Base-by-base conservation (phyloP, 2,329 filamentous ascomycete genomes). In the Akanthomyces muscarius region DNA sequence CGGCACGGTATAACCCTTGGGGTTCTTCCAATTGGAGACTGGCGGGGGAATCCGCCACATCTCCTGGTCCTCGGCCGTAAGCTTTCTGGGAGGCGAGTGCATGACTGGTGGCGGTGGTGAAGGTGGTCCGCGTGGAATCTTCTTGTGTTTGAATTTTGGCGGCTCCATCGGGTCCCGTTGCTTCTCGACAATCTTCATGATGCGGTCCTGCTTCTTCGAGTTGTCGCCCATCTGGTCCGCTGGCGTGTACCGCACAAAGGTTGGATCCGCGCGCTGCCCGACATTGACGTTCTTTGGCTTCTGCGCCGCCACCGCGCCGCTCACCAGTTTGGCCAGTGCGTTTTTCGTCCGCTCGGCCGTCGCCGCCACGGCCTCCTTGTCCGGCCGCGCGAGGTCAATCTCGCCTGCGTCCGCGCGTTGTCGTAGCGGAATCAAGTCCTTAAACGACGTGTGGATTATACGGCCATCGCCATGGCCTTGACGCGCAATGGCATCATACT, bases 11-110 rank as follows among this genome's bases (percentile, higher is more conserved):
- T 97, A 99, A 70, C 95, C 95, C 79, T 98, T 98, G 1, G 94
- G 91, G 75, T 99, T 99, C 84, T 99, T 99, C 95, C 95, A 99
- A 76, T 98, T 98, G 23, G 91, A 96, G 2, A 99, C 89, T 0
- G 94, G 91, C 2, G 94, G 92, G 0, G 82, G 84, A 47, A 86
- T 97, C 71, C 89, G 92, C 95, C 95, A 99, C 64, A 91, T 91
- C 75, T 98, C 95, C 75, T 98, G 94, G 70, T 99, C 95, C 74
- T 97, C 93, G 6, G 94, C 95, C 1, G 95, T 99, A 65, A 99
- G 83, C 73, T 98, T 99, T 66, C 95, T 83, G 0, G 95, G 93
- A 16, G 95, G 95, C 3, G 92, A 97, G 75, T 96, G 93, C 86
- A 99, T 91, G 55, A 99, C 87, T 2, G 95, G 95, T 18, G 95